Conservation (phyloP, 169 alveolate genomes). For the Eimeria maxima region DNA sequence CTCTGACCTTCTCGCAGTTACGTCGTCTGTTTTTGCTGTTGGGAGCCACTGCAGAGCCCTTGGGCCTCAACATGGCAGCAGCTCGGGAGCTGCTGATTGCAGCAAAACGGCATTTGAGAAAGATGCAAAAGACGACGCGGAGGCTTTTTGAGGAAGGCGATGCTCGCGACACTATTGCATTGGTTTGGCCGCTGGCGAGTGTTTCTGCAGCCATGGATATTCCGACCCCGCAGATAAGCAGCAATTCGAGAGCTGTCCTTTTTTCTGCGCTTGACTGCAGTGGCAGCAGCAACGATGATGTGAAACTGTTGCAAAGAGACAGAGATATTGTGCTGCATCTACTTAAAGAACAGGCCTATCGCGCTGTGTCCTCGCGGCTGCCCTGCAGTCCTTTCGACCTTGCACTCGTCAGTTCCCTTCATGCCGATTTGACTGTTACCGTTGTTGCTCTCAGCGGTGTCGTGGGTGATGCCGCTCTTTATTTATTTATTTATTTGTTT, state of each 20-base stretch:
- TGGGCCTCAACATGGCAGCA: constrained; percentile 30
- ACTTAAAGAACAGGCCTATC: neutral
- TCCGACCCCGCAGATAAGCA: constrained; percentile 32
- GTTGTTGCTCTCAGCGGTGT: neutral
- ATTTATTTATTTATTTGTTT: no score
- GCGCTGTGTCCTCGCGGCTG: constrained; percentile 57
- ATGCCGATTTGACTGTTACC: neutral
- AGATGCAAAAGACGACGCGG: neutral
- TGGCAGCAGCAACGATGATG: constrained; percentile 13
- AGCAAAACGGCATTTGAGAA: constrained; percentile 29
- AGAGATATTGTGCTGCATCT: constrained; percentile 63
- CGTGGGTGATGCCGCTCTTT: neutral
- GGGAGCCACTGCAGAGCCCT: constrained; percentile 57
- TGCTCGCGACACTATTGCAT: constrained; percentile 28
- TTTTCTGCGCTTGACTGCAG: neutral
- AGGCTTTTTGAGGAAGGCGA: neutral
- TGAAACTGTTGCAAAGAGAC: neutral
- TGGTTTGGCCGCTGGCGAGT: constrained; percentile 62
- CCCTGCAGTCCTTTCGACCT: constrained; percentile 69
- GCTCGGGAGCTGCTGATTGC: constrained; percentile 65
- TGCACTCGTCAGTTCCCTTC: constrained; percentile 46
- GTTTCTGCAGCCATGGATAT: constrained; percentile 41
- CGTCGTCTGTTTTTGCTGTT: constrained; percentile 51
- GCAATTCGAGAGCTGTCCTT: neutral
- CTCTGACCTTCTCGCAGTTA: constrained; percentile 33